These are phyloP conservation scores for Ceratorhiza oryzae-sativae DNA, from an alignment of 1,284 basidiomycete genomes.

Conservation along the genomic window DNA sequence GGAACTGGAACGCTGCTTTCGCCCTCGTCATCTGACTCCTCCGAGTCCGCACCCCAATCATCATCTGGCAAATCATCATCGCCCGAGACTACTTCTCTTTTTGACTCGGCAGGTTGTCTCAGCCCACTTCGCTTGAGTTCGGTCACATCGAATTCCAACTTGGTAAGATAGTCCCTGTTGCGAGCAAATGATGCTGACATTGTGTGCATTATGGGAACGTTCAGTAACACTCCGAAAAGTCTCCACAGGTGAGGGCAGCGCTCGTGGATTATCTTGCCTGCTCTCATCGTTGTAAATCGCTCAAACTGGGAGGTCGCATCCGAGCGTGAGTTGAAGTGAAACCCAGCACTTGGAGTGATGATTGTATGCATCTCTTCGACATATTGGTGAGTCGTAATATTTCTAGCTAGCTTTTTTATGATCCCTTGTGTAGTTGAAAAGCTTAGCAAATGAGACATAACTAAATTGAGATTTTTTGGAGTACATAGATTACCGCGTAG, in stretches of 20 bases:
- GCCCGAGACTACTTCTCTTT: not conserved
- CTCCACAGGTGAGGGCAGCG: not conserved
- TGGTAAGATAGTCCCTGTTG: not conserved
- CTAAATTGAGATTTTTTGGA: not conserved
- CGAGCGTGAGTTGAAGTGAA: not conserved
- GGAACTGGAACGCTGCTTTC: not conserved
- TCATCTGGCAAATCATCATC: constrained; percentile 8
- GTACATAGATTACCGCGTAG: not conserved
- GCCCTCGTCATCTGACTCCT: constrained; percentile 2
- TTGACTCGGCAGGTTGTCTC: not conserved
- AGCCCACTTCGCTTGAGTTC: not conserved
- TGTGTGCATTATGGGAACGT: not conserved
- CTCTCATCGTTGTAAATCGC: not conserved
- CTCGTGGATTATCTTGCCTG: not conserved
- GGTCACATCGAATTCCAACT: not conserved
- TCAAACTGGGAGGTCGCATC: not conserved
- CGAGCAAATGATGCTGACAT: not conserved
- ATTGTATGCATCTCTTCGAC: not conserved
- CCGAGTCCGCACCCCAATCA: not conserved
- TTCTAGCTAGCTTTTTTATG: not conserved
- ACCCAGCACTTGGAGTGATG: not conserved
- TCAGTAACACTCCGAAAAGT: not conserved
- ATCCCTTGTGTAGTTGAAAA: not conserved
- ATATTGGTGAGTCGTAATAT: not conserved
- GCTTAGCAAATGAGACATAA: not conserved